Evolutionary conservation across 2,329 filamentous ascomycete species (phyloP).

Genomic region (Claviceps purpurea): DNA sequence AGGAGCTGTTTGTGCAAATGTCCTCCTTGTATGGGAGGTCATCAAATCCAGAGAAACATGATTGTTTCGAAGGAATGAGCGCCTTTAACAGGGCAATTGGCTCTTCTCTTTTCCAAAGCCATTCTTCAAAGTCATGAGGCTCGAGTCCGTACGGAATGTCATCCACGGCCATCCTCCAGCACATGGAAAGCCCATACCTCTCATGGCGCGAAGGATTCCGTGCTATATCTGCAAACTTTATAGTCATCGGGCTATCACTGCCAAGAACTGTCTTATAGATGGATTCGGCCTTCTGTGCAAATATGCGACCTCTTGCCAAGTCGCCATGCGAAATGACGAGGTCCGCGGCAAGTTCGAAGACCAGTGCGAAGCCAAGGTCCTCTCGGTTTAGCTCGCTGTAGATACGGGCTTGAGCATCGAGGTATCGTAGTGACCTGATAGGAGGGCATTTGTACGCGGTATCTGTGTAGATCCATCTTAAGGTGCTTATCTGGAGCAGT

Average conservation of each 20-base stretch:
- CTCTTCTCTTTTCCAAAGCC: neutral
- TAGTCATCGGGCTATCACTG: neutral
- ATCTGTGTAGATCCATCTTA: no score
- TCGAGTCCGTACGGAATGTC: neutral
- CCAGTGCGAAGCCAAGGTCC: no score
- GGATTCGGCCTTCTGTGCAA: neutral
- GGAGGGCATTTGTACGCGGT: no score
- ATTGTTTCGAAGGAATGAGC: neutral
- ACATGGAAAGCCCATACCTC: neutral
- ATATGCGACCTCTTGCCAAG: no score
- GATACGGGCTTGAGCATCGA: no score
- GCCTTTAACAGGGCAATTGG: neutral
- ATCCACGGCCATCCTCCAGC: neutral
- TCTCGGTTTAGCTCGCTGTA: no score
- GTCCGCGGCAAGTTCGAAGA: no score
- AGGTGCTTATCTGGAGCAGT: no score
- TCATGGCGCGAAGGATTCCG: neutral
- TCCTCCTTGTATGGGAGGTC: neutral
- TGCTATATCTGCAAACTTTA: neutral
- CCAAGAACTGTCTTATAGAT: neutral
- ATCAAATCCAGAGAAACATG: neutral
- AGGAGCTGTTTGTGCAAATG: neutral
- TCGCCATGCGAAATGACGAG: no score
- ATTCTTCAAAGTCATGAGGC: neutral
- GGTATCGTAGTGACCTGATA: no score